Base-by-base conservation (phyloP, 139 green algal species). In the Chlamydomonas incerta region DNA sequence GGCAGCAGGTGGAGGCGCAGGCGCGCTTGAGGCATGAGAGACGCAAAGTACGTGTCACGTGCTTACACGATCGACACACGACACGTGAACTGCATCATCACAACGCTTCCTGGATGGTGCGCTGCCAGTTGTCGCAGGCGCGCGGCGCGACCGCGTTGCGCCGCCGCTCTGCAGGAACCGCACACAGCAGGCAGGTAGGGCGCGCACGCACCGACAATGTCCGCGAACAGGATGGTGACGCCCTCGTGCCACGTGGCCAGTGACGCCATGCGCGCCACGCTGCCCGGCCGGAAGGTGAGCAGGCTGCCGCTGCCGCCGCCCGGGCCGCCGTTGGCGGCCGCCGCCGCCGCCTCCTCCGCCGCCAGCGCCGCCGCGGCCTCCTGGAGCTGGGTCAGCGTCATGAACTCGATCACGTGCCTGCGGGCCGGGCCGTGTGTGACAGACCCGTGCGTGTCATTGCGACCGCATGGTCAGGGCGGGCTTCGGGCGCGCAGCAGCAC, bases 171-270 rank as follows among this genome's bases (percentile, higher is more conserved):
- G n/a, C n/a, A n/a, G n/a, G n/a, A n/a, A n/a, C n/a, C n/a, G n/a
- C n/a, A n/a, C n/a, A n/a, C n/a, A n/a, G n/a, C n/a, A n/a, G n/a
- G n/a, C n/a, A n/a, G n/a, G n/a, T n/a, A n/a, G n/a, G n/a, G 41
- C 6, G 8, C 8, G 41, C 8, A 50, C 41, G 5, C 74, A 70
- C 67, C 13, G 65, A 85, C 79, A 50, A 50, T 50, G 58, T 66
- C 79, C 29, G 76, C 76, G 41, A 83, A 83, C 24, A 83, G 63
- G 76, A 83, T 83, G 62, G 76, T 83, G 10, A 83, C 76, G 35
- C 60, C 76, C 28, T 62, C 35, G 41, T 83, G 76, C 76, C 76
- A 83, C 13, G 76, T 83, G n/a, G 76, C 76, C 28, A 83, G 76
- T 0, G 76, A 83, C 10, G 76, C 76, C 76, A 83, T 83, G 35